phyloP scores from a whole-genome alignment of 1,139 yeast species.

The Saccharomyces pastorianus region DNA sequence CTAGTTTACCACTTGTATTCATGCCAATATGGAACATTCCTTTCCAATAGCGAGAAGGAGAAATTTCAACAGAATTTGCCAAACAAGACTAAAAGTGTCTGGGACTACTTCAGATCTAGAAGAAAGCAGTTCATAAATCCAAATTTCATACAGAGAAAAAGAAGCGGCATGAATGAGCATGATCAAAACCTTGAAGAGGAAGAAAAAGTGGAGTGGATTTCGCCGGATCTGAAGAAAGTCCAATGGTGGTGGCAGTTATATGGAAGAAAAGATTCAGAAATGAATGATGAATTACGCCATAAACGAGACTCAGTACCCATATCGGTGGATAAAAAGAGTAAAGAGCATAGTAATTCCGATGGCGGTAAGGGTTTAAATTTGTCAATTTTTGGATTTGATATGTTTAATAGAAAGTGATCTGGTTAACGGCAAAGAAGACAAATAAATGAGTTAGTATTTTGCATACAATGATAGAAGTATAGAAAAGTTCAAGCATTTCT shows the following conservation, averaged over 20 bases:
- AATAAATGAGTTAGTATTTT: neutral
- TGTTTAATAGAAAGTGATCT: constrained; percentile 3
- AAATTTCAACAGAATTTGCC: constrained; percentile 37
- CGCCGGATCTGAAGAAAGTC: constrained; percentile 60
- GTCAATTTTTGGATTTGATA: constrained; percentile 19
- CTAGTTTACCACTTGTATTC: constrained; percentile 82
- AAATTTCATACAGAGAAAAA: constrained; percentile 29
- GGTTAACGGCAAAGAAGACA: neutral
- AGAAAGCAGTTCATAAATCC: constrained; percentile 60
- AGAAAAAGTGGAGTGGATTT: constrained; percentile 44
- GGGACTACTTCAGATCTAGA: constrained; percentile 88
- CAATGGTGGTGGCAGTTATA: constrained; percentile 85
- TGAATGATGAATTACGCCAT: constrained; percentile 41
- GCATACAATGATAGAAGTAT: constrained; percentile 1
- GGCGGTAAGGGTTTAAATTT: constrained; percentile 10
- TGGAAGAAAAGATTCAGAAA: constrained; percentile 71
- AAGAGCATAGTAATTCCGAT: constrained; percentile 1
- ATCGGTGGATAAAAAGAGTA: neutral
- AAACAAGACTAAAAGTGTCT: constrained; percentile 62
- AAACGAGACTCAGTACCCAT: too few relatives aligned
- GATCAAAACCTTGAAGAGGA: constrained; percentile 14
- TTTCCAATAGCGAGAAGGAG: constrained; percentile 69
- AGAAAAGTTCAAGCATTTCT: neutral
- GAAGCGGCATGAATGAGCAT: neutral
- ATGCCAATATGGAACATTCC: constrained; percentile 89